A percentile compares a stretch with the other conserved stretches of the same genome.
These are phyloP conservation scores for Trichoderma gracile DNA, from an alignment of 2,329 filamentous ascomycete species.

Conservation along the genomic window DNA sequence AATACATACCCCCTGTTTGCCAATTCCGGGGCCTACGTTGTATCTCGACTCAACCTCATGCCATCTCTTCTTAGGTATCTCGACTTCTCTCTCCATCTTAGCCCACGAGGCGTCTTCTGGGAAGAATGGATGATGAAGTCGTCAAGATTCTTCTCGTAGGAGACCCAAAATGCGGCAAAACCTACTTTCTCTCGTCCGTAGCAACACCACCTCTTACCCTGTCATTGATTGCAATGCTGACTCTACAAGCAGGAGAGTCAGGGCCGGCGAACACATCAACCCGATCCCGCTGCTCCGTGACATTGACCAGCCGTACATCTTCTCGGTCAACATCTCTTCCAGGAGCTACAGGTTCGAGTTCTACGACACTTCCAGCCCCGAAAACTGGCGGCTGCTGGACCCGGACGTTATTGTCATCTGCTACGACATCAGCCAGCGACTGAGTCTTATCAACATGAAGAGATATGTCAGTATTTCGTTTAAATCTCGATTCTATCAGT, in stretches of 20 bases:
- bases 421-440: slow-evolving; percentile 61
- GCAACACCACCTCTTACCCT: background rate
- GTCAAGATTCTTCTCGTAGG: slow-evolving; percentile 60
- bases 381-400: slow-evolving; percentile 58
- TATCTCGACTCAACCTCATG: background rate
- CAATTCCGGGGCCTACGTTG: too few relatives aligned
- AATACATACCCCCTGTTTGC: too few relatives aligned
- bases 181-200: slow-evolving; percentile 62
- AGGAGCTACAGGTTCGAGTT: slow-evolving; percentile 57
- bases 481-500: too few relatives aligned
- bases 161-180: slow-evolving; percentile 61
- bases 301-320: slow-evolving; percentile 61
- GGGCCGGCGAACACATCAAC: slow-evolving; percentile 45
- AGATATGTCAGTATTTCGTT: slow-evolving; percentile 52
- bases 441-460: slow-evolving; percentile 60
- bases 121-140: slow-evolving; percentile 48
- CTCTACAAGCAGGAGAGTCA: slow-evolving; percentile 49
- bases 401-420: slow-evolving; percentile 62
- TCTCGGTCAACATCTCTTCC: slow-evolving; percentile 50
- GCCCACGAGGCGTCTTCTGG: background rate
- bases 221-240: background rate
- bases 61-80: background rate
- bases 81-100: background rate
- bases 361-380: slow-evolving; percentile 59
- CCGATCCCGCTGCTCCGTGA: slow-evolving; percentile 56